Percentiles rank a stretch among this genome's conserved stretches.
These are phyloP conservation scores for Yamadazyma laniorum DNA, from an alignment of 805 yeast species.

Conservation along the genomic window DNA sequence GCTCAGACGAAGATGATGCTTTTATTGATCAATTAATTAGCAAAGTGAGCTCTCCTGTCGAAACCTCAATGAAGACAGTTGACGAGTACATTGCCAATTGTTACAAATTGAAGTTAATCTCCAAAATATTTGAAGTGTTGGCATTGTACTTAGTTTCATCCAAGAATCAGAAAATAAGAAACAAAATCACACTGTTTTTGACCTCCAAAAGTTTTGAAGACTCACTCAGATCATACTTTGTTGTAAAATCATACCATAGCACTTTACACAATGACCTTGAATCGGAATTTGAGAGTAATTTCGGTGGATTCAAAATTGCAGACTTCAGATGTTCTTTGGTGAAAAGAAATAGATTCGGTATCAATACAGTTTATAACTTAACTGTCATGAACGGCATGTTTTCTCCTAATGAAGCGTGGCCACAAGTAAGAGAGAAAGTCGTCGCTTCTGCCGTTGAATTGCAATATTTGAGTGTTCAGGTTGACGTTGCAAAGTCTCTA, in stretches of 20 bases:
- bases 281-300: slow-evolving; percentile 45
- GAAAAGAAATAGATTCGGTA: slow-evolving; percentile 49
- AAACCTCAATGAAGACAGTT: slow-evolving; percentile 6
- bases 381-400: slow-evolving; percentile 62
- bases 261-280: slow-evolving; percentile 46
- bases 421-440: slow-evolving; percentile 48
- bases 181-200: slow-evolving; percentile 44
- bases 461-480: slow-evolving; percentile 65
- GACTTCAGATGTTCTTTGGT: slow-evolving; percentile 52
- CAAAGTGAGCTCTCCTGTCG: slow-evolving; percentile 22
- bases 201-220: slow-evolving; percentile 35
- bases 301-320: slow-evolving; percentile 45
- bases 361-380: slow-evolving; percentile 55
- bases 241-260: slow-evolving; percentile 46
- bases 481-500: slow-evolving; percentile 68
- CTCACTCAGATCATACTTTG: slow-evolving; percentile 29
- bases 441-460: slow-evolving; percentile 58
- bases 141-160: slow-evolving; percentile 69
- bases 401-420: slow-evolving; percentile 38
- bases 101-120: slow-evolving; percentile 54
- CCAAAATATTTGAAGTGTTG: slow-evolving; percentile 72
- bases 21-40: slow-evolving; percentile 44
- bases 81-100: slow-evolving; percentile 29
- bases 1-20: slow-evolving; percentile 39
- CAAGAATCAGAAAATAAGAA: slow-evolving; percentile 38